Conservation (phyloP, 2,329 filamentous ascomycete species). For the Reticulascus tulasneorum region DNA sequence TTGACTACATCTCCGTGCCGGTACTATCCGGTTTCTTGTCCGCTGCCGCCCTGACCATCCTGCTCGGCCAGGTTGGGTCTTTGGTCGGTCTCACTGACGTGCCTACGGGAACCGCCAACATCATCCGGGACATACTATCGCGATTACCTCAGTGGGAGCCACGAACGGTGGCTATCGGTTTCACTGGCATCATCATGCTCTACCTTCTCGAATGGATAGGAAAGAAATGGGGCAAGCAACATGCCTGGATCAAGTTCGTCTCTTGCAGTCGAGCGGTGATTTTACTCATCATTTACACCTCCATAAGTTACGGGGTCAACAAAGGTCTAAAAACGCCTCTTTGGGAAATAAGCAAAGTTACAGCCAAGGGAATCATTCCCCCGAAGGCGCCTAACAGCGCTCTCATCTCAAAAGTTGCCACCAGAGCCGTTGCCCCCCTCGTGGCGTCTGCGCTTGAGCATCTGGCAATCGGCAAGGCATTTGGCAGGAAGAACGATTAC, state of each 20-base stretch:
- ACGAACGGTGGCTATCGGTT: slow-evolving; percentile 55
- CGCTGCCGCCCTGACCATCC: slow-evolving; percentile 61
- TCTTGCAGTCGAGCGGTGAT: slow-evolving; percentile 59
- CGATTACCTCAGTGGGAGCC: slow-evolving; percentile 54
- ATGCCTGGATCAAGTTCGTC: slow-evolving; percentile 54
- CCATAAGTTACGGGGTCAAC: slow-evolving; percentile 61
- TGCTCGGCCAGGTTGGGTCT: slow-evolving; percentile 59
- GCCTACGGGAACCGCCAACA: slow-evolving; percentile 48
- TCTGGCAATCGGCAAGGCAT: slow-evolving; percentile 60
- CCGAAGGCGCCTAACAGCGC: slow-evolving; percentile 43
- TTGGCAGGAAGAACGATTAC: slow-evolving; percentile 59
- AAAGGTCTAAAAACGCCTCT: slow-evolving; percentile 43
- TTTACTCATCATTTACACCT: slow-evolving; percentile 57
- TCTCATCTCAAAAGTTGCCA: slow-evolving; percentile 50
- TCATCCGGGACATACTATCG: slow-evolving; percentile 56
- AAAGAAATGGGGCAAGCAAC: slow-evolving; percentile 54
- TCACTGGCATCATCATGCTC: slow-evolving; percentile 53
- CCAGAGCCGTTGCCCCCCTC: slow-evolving; percentile 55
- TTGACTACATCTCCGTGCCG: slow-evolving; percentile 63
- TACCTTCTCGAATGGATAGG: slow-evolving; percentile 54
- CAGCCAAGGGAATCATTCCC: slow-evolving; percentile 48
- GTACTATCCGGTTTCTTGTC: slow-evolving; percentile 64
- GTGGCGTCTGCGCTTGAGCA: slow-evolving; percentile 60
- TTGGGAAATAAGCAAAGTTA: slow-evolving; percentile 56
- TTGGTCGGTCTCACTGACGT: slow-evolving; percentile 52